Base-by-base conservation (phyloP, 208 protist species). In the Acanthamoeba rhysodes region DNA sequence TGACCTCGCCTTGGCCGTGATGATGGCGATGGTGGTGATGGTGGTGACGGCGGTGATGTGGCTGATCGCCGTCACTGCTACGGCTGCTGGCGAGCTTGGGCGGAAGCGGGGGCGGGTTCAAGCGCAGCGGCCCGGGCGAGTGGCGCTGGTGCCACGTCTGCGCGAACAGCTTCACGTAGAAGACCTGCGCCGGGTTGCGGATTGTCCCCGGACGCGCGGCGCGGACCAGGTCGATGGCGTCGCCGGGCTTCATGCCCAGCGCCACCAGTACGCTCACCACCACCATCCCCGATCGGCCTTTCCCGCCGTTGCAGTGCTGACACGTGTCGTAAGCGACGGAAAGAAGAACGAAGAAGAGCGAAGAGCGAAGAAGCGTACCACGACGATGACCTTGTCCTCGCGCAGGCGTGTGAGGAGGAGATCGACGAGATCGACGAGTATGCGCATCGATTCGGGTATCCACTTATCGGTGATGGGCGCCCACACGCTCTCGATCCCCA, bases 391-490 rank as follows among this genome's bases (percentile, higher is more conserved):
- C 57, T 90, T 90, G 48, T 90, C 82, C 27, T 90, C 53, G 24
- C 57, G 48, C 57, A 90, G 53, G 14, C 57, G 53, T 57, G 18
- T 6, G 53, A 90, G 48, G 9, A 90, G 57, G 24, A 90, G 82
- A 0, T 68, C 53, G 32, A 90, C 82, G 20, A 90, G 82, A 16
- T 34, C 18, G 48, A 90, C 57, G 32, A 90, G 57, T 3, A 90
- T 37, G 24, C 32, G 10, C 82, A 90, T 90, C 22, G 48, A 59
- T n/a, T 68, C 57, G 24, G 82, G 82, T 0, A 90, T 29, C 82
- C 82, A 90, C n/a, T 90, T 90, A 32, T 90, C 82, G 2, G 82
- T 90, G 57, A 90, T 90, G 16, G 82, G 82, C 16, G 57, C 82
- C 82, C 82, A 90, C 48, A 90, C 57, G 57, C 53, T 70, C 82